These are phyloP conservation scores for Pseudopyrenochaeta lycopersici DNA, from an alignment of 2,329 filamentous ascomycete genomes.

Conservation along the genomic window DNA sequence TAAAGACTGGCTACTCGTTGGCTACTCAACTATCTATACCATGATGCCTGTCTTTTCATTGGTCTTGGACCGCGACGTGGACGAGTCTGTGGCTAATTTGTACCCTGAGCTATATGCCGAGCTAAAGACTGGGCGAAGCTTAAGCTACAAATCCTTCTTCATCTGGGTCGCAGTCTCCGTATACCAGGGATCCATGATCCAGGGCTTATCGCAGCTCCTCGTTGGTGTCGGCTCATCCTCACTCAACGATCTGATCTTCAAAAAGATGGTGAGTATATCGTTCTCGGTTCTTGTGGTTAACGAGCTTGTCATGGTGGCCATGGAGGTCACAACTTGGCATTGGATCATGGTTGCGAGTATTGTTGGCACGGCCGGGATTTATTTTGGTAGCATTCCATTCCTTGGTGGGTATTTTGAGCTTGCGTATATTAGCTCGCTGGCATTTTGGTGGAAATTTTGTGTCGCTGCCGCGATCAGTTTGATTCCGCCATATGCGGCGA, in stretches of 20 bases:
- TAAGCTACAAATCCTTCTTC: slow-evolving; percentile 95
- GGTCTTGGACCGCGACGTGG: slow-evolving; percentile 93
- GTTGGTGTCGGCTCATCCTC: slow-evolving; percentile 69
- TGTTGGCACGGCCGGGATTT: slow-evolving; percentile 82
- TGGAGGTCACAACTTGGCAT: slow-evolving; percentile 97
- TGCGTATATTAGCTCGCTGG: slow-evolving; percentile 77
- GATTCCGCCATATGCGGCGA: slow-evolving; percentile 86
- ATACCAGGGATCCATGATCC: slow-evolving; percentile 95
- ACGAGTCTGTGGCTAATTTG: slow-evolving; percentile 89
- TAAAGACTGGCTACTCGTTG: slow-evolving; percentile 93
- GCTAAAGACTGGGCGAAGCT: slow-evolving; percentile 83
- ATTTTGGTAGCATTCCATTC: slow-evolving; percentile 84
- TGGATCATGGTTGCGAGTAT: slow-evolving; percentile 87
- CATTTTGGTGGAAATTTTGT: slow-evolving; percentile 86
- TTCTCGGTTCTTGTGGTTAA: slow-evolving; percentile 94
- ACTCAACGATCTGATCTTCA: slow-evolving; percentile 27
- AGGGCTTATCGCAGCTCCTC: slow-evolving; percentile 90
- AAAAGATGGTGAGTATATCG: slow-evolving; percentile 83
- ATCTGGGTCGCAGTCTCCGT: slow-evolving; percentile 94
- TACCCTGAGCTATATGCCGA: slow-evolving; percentile 99
- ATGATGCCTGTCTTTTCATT: slow-evolving; percentile 92
- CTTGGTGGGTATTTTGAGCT: slow-evolving; percentile 91
- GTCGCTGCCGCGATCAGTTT: slow-evolving; percentile 83
- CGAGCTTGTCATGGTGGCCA: slow-evolving; percentile 95
- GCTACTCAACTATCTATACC: slow-evolving; percentile 96